These are phyloP conservation scores for Cystobasidium tubakii DNA, from an alignment of 768 basidiomycete genomes.

Conservation along the genomic window DNA sequence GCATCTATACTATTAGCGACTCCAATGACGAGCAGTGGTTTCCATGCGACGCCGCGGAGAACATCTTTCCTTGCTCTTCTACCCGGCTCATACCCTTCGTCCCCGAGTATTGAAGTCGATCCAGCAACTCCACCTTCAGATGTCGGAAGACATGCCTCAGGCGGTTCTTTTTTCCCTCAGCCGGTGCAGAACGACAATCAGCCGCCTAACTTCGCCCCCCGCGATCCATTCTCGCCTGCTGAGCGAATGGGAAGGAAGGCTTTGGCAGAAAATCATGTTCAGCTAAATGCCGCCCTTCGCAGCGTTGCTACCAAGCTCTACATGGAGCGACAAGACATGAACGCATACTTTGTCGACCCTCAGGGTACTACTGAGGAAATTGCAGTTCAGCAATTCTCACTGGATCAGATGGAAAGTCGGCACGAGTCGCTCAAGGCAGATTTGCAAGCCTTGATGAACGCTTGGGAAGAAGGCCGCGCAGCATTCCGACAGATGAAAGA, in stretches of 20 bases:
- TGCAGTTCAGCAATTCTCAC: no score
- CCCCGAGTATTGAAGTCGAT: slow-evolving; percentile 16
- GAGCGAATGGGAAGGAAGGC: not conserved
- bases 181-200: not conserved
- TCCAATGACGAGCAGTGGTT: not conserved
- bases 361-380: not conserved
- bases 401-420: not conserved
- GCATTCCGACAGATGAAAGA: not conserved
- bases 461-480: slow-evolving; percentile 5
- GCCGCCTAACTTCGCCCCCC: slow-evolving; percentile 7
- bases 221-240: not conserved
- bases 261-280: no score
- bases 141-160: not conserved
- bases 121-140: slow-evolving; percentile 14
- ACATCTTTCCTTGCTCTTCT: not conserved
- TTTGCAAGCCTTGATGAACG: not conserved
- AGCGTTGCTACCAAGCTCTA: slow-evolving; percentile 11
- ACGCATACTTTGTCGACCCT: not conserved
- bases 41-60: not conserved
- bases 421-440: not conserved
- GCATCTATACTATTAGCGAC: not conserved
- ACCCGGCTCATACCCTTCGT: slow-evolving; percentile 22
- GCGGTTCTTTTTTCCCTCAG: no score
- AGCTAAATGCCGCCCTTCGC: not conserved
- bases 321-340: slow-evolving; percentile 1